Evolutionary conservation across 805 yeast genomes (phyloP).

Genomic region (Jamesozyma rosinii): DNA sequence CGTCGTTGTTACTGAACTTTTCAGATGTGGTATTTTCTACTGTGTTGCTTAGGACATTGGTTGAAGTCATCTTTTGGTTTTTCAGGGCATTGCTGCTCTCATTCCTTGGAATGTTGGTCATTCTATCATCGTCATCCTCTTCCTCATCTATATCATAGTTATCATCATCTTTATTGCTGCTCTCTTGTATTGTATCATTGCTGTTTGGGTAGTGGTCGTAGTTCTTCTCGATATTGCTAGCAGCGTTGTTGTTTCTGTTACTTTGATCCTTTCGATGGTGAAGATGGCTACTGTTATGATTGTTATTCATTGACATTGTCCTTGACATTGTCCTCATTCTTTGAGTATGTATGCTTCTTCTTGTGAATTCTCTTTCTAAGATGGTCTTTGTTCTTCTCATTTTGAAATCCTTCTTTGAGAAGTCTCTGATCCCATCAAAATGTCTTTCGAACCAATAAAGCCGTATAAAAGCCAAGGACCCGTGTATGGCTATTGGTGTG

Average conservation of each 20-base stretch:
- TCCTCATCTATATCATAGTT: background rate
- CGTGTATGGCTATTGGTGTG: constrained; percentile 84
- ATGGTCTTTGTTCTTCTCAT: constrained; percentile 59
- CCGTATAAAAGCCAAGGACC: constrained; percentile 65
- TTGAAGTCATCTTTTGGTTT: background rate
- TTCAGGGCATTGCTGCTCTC: background rate
- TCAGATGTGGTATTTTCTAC: background rate
- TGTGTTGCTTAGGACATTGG: background rate
- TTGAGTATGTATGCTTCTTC: constrained; percentile 13
- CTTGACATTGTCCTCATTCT: constrained; percentile 2
- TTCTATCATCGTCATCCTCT: background rate
- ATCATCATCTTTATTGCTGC: background rate
- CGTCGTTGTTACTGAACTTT: background rate
- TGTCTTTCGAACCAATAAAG: constrained; percentile 83
- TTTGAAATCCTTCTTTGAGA: constrained; percentile 68
- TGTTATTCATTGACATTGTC: background rate
- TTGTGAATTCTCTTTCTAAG: constrained; percentile 26
- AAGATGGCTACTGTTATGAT: background rate
- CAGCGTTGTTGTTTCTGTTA: background rate
- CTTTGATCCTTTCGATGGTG: too few relatives aligned
- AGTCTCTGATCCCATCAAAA: constrained; percentile 70
- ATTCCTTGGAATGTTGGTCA: background rate
- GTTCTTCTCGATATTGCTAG: background rate
- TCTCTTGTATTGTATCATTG: background rate
- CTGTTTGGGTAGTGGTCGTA: background rate